Evolutionary conservation across 2,329 filamentous ascomycete genomes (phyloP), one percentile per base, ranked within the genome.

Genomic region (Chaetomium strumarium): DNA sequence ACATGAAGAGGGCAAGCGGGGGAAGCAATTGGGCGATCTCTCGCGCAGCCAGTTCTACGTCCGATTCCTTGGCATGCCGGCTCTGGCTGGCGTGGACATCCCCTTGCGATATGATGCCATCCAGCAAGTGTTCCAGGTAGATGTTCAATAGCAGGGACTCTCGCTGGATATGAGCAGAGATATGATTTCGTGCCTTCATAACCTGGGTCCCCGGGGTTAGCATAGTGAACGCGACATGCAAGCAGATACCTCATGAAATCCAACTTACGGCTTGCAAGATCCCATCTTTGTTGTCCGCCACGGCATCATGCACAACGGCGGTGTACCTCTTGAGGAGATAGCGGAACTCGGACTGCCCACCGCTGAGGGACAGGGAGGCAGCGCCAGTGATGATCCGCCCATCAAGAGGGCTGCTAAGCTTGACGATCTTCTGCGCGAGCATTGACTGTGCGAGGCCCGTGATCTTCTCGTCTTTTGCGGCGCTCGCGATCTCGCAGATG

Each of bases 341-440:
- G 40, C 87, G 86, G 63, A 99, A 90, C 64, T 97, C 93, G 3
- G 86, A 77, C 56, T 85, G 80, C 10, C 87, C 88, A 51, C 88
- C 90, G 60, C 80, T 84, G 5, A 93, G 73, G 31, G 90, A 86
- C 51, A 99, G 73, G 6, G 81, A 76, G 9, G 90, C 90, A 7
- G 90, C 84, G 55, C 95, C 90, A 14, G 81, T 83, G 50, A 97
- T 85, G 55, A 99, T 93, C 51, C 86, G 85, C 30, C 86, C 84
- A 72, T 97, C 91, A 2, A 96, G 87, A 5, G 79, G 74, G 54
- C 81, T 77, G 63, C 83, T 93, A 51, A 96, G 83, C 68, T 93
- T 92, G 55, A 86, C 85, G 53, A 97, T 81, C 68, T 99, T 97
- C 65, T 99, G 93, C n/a, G 96, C 72, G 20, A 99, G 81, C 84